Percentiles rank a stretch among this genome's conserved stretches.
These are phyloP conservation scores for Akanthomyces dipterigenus DNA, from an alignment of 2,329 filamentous ascomycete species.

Conservation along the genomic window DNA sequence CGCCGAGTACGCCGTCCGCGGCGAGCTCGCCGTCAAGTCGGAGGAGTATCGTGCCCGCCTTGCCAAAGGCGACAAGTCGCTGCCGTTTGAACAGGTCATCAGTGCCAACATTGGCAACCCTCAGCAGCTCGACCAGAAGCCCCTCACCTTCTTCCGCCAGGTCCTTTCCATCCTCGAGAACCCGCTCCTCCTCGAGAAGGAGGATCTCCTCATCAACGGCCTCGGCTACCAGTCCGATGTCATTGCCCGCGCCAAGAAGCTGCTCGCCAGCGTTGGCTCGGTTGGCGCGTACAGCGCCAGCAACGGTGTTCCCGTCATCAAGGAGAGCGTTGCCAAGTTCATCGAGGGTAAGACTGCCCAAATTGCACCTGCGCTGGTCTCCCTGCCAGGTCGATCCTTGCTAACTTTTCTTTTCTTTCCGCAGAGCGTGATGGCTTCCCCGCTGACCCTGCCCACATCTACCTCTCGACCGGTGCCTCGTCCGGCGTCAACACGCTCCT, in stretches of 20 bases:
- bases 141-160: constrained; percentile 98
- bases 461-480: constrained; percentile 85
- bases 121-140: constrained; percentile 97
- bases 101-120: constrained; percentile 99
- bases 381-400: too few relatives aligned
- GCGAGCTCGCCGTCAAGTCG: constrained; percentile 88
- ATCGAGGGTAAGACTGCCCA: constrained; percentile 62
- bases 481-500: constrained; percentile 92
- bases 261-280: constrained; percentile 78
- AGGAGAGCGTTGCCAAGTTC: constrained; percentile 85
- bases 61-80: constrained; percentile 46
- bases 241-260: constrained; percentile 70
- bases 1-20: constrained; percentile 93
- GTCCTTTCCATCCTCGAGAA: constrained; percentile 91
- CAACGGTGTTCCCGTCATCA: constrained; percentile 78
- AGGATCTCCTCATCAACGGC: constrained; percentile 65
- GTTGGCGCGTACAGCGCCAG: constrained; percentile 97
- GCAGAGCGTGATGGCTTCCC: constrained; percentile 80
- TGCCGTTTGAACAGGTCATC: constrained; percentile 88
- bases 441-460: constrained; percentile 73
- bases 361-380: background rate
- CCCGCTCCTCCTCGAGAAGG: constrained; percentile 73
- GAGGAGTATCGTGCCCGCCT: constrained; percentile 81
- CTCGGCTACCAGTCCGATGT: constrained; percentile 90
- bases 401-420: constrained; percentile 6